A percentile compares a stretch with the other conserved stretches of the same genome.
phyloP scores from a whole-genome alignment of 768 basidiomycete species.

The Gloeophyllum trabeum region DNA sequence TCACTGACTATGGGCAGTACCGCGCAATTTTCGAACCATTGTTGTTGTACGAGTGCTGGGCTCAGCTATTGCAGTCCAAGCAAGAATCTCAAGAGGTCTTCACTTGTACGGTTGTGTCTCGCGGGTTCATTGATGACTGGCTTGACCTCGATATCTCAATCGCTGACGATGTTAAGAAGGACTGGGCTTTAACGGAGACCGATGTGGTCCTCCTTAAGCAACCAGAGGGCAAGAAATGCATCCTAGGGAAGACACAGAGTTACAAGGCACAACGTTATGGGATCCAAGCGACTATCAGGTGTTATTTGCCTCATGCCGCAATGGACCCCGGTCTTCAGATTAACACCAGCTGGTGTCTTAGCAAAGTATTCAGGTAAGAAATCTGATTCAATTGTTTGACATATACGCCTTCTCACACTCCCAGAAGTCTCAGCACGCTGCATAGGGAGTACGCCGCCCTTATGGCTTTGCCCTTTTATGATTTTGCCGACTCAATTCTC shows the following conservation, averaged over 20 bases:
- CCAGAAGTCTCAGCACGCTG: constrained; percentile 71
- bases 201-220: constrained; percentile 78
- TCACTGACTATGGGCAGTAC: constrained; percentile 58
- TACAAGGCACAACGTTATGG: constrained; percentile 31
- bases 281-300: constrained; percentile 50
- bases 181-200: constrained; percentile 70
- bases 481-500: constrained; percentile 61
- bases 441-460: constrained; percentile 90
- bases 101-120: constrained; percentile 53
- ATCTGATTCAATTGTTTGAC: not conserved
- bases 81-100: constrained; percentile 45
- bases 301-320: constrained; percentile 25
- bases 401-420: constrained; percentile 4
- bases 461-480: constrained; percentile 72
- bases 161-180: constrained; percentile 43
- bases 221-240: constrained; percentile 34
- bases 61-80: constrained; percentile 71
- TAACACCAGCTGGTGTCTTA: constrained; percentile 59
- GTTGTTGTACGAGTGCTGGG: constrained; percentile 84
- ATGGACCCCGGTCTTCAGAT: constrained; percentile 53
- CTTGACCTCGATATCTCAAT: constrained; percentile 67
- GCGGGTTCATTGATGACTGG: constrained; percentile 72
- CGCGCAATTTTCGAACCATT: constrained; percentile 73
- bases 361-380: constrained; percentile 74
- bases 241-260: constrained; percentile 64